Conservation (phyloP, 169 alveolate species). For the Cryptosporidium sp. region DNA sequence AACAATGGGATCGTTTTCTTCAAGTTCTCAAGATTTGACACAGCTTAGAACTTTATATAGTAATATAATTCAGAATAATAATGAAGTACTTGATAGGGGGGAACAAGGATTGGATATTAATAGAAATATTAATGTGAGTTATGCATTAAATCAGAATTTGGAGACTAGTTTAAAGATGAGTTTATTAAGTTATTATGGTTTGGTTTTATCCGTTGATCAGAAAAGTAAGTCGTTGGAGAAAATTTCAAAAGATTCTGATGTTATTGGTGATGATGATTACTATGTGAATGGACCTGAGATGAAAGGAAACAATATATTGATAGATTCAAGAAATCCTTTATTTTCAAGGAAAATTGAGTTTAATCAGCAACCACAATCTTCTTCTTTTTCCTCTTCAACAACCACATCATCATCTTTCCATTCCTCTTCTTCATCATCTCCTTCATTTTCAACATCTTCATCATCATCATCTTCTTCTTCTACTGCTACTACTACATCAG, state of each 20-base stretch:
- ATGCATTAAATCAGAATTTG: conserved; percentile 27
- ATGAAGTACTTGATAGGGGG: background rate
- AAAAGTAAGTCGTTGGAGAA: background rate
- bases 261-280: no score
- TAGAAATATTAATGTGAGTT: background rate
- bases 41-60: conserved; percentile 14
- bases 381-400: background rate
- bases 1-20: background rate
- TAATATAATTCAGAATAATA: conserved; percentile 27
- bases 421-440: background rate
- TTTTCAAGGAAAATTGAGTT: conserved; percentile 1
- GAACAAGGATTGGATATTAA: conserved; percentile 5
- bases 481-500: background rate
- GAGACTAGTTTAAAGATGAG: conserved; percentile 29
- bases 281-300: no score
- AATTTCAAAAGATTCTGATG: background rate
- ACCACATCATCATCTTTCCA: background rate
- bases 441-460: background rate
- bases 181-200: conserved; percentile 47
- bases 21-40: conserved; percentile 23
- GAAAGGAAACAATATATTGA: no score
- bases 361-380: background rate
- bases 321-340: background rate
- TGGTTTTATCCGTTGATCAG: conserved; percentile 7
- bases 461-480: background rate